These are phyloP conservation scores for Torulaspora microellipsoides DNA, from an alignment of 805 yeast genomes.

Conservation along the genomic window DNA sequence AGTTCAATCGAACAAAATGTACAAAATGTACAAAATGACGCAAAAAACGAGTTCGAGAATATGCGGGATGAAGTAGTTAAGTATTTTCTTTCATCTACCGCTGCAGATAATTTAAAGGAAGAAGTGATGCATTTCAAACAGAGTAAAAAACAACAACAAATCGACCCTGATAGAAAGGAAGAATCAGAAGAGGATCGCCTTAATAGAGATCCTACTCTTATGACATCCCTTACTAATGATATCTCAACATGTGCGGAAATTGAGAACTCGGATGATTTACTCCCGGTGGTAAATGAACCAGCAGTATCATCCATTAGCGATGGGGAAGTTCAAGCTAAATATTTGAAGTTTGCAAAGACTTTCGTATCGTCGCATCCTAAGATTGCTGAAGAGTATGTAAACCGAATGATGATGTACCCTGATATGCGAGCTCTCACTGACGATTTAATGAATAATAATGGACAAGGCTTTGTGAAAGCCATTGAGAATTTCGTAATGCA, in stretches of 20 bases:
- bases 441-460: constrained; percentile 64
- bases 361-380: constrained; percentile 34
- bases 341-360: constrained; percentile 30
- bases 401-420: constrained; percentile 33
- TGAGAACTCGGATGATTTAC: background rate
- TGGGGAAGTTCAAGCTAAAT: constrained; percentile 21
- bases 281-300: background rate
- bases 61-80: constrained; percentile 23
- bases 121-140: constrained; percentile 34
- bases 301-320: constrained; percentile 6
- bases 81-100: constrained; percentile 22
- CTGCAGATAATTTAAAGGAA: constrained; percentile 28
- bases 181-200: constrained; percentile 2
- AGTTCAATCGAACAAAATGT: background rate
- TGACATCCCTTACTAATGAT: constrained; percentile 3
- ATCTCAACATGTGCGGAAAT: constrained; percentile 1
- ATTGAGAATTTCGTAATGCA: constrained; percentile 70
- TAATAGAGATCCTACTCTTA: background rate
- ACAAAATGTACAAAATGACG: background rate
- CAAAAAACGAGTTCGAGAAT: constrained; percentile 14
- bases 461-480: constrained; percentile 71
- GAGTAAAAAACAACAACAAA: constrained; percentile 23
- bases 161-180: background rate
- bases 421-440: constrained; percentile 67
- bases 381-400: constrained; percentile 33